Evolutionary conservation across 2,329 filamentous ascomycete genomes (phyloP).

Genomic region (Clathrospora elynae): DNA sequence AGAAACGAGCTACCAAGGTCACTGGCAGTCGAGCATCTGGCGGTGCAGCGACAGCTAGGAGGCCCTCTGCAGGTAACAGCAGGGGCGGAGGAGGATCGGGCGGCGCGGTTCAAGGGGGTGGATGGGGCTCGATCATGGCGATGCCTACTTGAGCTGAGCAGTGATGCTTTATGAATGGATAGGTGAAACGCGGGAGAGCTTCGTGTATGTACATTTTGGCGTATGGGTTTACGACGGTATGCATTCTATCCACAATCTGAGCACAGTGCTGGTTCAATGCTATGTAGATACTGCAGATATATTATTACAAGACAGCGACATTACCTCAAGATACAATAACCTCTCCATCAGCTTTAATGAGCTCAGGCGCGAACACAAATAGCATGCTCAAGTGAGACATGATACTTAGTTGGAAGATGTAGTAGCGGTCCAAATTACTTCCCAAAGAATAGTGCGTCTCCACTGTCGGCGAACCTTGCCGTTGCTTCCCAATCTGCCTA

Average conservation of each 20-base stretch:
- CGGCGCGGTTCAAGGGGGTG: constrained; percentile 12
- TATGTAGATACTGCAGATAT: background rate
- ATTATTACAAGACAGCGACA: too few relatives aligned
- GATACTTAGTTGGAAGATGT: too few relatives aligned
- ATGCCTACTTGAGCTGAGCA: constrained; percentile 42
- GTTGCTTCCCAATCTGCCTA: background rate
- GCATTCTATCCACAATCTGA: background rate
- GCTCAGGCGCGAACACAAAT: too few relatives aligned
- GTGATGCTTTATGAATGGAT: background rate
- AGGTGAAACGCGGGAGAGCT: background rate
- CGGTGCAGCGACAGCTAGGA: constrained; percentile 14
- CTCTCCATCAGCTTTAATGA: too few relatives aligned
- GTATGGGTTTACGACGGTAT: background rate
- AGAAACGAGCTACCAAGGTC: constrained; percentile 24
- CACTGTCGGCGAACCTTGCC: constrained; percentile 13
- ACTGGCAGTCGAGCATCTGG: constrained; percentile 20
- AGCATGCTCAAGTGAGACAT: too few relatives aligned
- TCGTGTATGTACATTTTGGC: background rate
- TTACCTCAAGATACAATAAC: too few relatives aligned
- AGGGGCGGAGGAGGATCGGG: constrained; percentile 14
- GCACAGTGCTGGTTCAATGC: background rate
- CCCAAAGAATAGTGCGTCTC: too few relatives aligned
- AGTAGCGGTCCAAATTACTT: too few relatives aligned
- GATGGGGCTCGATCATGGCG: constrained; percentile 30
- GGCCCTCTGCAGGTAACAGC: constrained; percentile 14